A percentile compares a stretch with the other conserved stretches of the same genome.
Evolutionary conservation across 2,329 filamentous ascomycete species (phyloP).

Genomic region (Cladobotryum protrusum): DNA sequence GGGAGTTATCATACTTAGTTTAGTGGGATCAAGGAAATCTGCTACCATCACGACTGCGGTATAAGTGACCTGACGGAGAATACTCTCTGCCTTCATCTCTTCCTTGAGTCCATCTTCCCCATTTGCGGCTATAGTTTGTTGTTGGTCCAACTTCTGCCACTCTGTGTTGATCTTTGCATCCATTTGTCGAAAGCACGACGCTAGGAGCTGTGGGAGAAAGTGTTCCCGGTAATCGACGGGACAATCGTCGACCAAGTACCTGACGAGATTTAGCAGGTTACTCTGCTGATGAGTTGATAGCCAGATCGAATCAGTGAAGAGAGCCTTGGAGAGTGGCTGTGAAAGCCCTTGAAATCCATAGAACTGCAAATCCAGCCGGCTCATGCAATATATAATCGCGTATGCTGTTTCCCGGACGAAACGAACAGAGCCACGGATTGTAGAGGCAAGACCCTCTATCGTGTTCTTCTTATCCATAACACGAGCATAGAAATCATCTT

Average conservation of each 20-base stretch:
- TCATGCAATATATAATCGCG: slow-evolving; percentile 90
- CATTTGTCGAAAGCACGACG: slow-evolving; percentile 77
- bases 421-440: slow-evolving; percentile 80
- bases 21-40: slow-evolving; percentile 73
- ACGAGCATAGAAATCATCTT: slow-evolving; percentile 91
- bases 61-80: slow-evolving; percentile 86
- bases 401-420: slow-evolving; percentile 92
- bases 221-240: slow-evolving; percentile 68
- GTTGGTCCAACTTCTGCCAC: slow-evolving; percentile 70
- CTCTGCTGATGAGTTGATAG: slow-evolving; percentile 91
- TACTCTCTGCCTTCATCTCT: slow-evolving; percentile 98
- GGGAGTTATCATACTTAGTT: slow-evolving; percentile 47
- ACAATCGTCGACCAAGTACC: slow-evolving; percentile 87
- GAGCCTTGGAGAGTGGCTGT: slow-evolving; percentile 70
- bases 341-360: slow-evolving; percentile 86
- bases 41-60: slow-evolving; percentile 88
- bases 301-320: slow-evolving; percentile 76
- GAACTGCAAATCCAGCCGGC: slow-evolving; percentile 77
- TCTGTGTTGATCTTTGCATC: slow-evolving; percentile 81
- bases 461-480: slow-evolving; percentile 85
- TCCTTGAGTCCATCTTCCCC: slow-evolving; percentile 75
- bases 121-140: slow-evolving; percentile 56
- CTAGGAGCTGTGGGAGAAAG: slow-evolving; percentile 79
- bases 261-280: slow-evolving; percentile 81
- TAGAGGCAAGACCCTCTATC: slow-evolving; percentile 88